Percentiles rank a stretch among this genome's conserved stretches.
Conservation (phyloP, 306 rosid species). For the Nissolia schottii region DNA sequence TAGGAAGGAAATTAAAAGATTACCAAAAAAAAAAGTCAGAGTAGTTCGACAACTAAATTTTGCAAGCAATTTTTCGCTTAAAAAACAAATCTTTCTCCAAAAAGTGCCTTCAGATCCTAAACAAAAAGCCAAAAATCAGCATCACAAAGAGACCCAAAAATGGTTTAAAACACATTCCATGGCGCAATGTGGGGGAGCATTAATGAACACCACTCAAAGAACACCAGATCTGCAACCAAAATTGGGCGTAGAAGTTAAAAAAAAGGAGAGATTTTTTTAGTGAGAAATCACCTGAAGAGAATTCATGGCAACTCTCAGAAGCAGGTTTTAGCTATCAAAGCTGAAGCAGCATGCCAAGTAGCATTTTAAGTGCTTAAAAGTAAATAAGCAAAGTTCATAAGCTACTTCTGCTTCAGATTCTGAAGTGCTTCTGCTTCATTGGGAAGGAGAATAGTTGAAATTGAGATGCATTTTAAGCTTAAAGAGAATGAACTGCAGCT, state of each 20-base stretch:
- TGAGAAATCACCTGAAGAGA: slow-evolving; percentile 30
- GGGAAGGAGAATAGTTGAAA: slow-evolving; percentile 17
- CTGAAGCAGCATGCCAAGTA: slow-evolving; percentile 9
- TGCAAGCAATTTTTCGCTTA: background rate
- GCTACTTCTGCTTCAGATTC: slow-evolving; percentile 12
- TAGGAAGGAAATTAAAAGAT: slow-evolving; percentile 15
- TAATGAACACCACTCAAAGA: slow-evolving; percentile 6
- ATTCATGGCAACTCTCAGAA: slow-evolving; percentile 23
- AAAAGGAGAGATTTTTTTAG: background rate
- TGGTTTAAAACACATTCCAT: slow-evolving; percentile 27
- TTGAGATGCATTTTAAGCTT: slow-evolving; percentile 30
- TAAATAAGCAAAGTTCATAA: background rate
- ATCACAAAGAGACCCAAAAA: slow-evolving; percentile 1
- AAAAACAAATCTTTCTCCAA: background rate
- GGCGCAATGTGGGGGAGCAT: slow-evolving; percentile 14
- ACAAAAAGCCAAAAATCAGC: slow-evolving; percentile 24
- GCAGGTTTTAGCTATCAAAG: slow-evolving; percentile 23
- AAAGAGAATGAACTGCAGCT: background rate
- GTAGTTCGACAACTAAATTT: slow-evolving; percentile 45
- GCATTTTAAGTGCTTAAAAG: slow-evolving; percentile 22
- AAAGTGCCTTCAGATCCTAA: slow-evolving; percentile 27
- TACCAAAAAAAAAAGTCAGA: slow-evolving; percentile 22
- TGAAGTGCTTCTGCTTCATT: slow-evolving; percentile 5
- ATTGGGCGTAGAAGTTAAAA: background rate
- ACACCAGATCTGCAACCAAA: slow-evolving; percentile 54